phyloP scores from a whole-genome alignment of 73 alveolate species.

The Tetrahymena malaccensis region DNA sequence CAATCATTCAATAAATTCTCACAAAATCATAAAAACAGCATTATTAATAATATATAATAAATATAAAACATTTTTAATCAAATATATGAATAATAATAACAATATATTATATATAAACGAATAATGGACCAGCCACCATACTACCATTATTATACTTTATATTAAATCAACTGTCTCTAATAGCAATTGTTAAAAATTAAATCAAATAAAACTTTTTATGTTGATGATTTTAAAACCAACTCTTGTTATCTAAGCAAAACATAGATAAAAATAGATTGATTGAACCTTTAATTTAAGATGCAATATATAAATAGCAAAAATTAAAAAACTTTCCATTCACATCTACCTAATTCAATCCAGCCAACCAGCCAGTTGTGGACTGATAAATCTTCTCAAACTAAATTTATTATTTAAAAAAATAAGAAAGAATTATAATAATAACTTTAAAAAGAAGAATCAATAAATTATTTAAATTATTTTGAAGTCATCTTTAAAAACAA shows the following conservation, averaged over 20 bases:
- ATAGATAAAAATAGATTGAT: not conserved
- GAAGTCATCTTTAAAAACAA: not conserved
- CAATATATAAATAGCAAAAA: too few species aligned
- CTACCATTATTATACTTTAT: not conserved
- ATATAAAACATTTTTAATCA: not conserved
- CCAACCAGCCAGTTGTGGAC: not conserved
- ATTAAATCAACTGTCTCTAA: not conserved
- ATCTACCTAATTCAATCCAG: too few species aligned
- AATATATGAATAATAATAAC: not conserved
- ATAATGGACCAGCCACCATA: not conserved
- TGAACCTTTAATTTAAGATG: not conserved
- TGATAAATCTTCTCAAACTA: not conserved
- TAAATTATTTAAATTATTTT: not conserved
- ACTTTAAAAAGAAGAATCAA: not conserved
- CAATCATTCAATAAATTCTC: not conserved
- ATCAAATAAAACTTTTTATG: not conserved
- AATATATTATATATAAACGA: not conserved
- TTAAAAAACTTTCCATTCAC: too few species aligned
- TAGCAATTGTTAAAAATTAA: not conserved
- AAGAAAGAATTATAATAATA: too few species aligned
- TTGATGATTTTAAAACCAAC: not conserved
- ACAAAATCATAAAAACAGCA: not conserved
- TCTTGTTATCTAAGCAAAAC: not conserved
- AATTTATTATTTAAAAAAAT: too few species aligned
- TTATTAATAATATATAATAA: not conserved